Base-by-base conservation (phyloP, 805 yeast genomes). In the Kuraishia ogatae region DNA sequence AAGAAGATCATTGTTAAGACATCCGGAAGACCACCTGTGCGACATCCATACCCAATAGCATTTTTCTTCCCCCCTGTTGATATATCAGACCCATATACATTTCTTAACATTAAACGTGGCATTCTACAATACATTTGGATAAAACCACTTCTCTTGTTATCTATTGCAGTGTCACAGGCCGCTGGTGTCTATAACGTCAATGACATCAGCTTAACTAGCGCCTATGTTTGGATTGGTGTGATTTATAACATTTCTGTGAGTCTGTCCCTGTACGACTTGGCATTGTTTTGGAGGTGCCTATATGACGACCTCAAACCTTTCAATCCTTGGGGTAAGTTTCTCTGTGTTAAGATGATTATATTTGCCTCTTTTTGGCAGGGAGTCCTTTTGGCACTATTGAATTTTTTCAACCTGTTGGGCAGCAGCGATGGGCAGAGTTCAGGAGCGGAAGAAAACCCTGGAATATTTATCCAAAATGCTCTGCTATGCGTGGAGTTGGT, bases 361-460 rank as follows among this genome's bases (percentile, higher is more conserved):
- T 94, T 94, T 76, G 98, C 97, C 23, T 88, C 97, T n/a, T 94
- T 91, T 67, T 94, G 99, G 99, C 99, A 94, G 66, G 90, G 96
- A 0, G 71, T 87, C 8, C 59, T 84, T 1, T 71, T 88, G 50
- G 81, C 83, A 3, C 64, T 82, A 0, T 62, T 86, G 50, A 72
- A 78, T 70, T 72, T 77, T 64, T 35, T 35, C n/a, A 15, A 35
- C 13, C 7, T 35, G 17, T 60, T 77, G 62, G 78, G 84, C 54
- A 52, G 74, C 49, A 60, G 81, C 58, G 56, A 67, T 48, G 61
- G 71, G 53, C 63, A 67, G 57, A 55, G 64, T 7, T 73, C 71
- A 51, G 69, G 72, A 7, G 66, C 67, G 17, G 59, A 64, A 19
- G 56, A 62, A 2, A 67, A 73, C n/a, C 57, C 66, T 11, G 71